A percentile compares a stretch with the other conserved stretches of the same genome.
phyloP scores from a whole-genome alignment of 129 eudicot species.

The Tanacetum coccineum region DNA sequence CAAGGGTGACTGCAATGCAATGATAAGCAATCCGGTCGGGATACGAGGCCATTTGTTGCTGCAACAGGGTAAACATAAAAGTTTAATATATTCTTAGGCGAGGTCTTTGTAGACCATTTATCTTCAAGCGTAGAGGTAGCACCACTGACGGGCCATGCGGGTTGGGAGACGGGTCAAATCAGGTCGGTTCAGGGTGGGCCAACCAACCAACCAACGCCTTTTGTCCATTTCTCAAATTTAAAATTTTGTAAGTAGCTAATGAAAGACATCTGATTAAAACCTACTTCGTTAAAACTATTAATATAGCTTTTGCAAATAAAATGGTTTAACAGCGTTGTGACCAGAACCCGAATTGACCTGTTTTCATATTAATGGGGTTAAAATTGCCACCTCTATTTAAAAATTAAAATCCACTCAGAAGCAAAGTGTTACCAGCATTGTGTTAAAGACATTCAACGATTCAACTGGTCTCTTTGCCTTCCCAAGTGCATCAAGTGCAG shows the following conservation, averaged over 20 bases:
- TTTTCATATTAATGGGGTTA: not conserved
- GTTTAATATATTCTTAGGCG: not conserved
- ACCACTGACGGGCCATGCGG: no score
- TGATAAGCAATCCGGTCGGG: constrained; percentile 84
- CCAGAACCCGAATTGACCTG: not conserved
- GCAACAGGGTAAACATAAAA: constrained; percentile 3
- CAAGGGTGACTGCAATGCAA: constrained; percentile 90
- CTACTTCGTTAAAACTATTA: no score
- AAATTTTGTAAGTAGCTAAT: no score
- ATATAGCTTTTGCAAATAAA: no score
- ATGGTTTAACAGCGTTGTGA: no score
- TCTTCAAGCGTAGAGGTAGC: constrained; percentile 1
- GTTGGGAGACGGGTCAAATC: not conserved
- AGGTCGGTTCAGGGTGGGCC: no score
- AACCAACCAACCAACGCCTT: no score
- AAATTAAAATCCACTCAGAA: not conserved
- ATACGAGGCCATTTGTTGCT: constrained; percentile 80
- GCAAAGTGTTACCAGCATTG: constrained; percentile 63
- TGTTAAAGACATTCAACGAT: constrained; percentile 66
- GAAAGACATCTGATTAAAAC: no score
- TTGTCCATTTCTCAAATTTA: no score
- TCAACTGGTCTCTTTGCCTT: constrained; percentile 87
- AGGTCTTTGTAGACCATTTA: not conserved
- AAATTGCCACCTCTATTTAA: not conserved
- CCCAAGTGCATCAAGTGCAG: constrained; percentile 93